Evolutionary conservation across 768 basidiomycete species (phyloP), one percentile per base, ranked within the genome.

Genomic region (Tylopilus rubrobrunneus): DNA sequence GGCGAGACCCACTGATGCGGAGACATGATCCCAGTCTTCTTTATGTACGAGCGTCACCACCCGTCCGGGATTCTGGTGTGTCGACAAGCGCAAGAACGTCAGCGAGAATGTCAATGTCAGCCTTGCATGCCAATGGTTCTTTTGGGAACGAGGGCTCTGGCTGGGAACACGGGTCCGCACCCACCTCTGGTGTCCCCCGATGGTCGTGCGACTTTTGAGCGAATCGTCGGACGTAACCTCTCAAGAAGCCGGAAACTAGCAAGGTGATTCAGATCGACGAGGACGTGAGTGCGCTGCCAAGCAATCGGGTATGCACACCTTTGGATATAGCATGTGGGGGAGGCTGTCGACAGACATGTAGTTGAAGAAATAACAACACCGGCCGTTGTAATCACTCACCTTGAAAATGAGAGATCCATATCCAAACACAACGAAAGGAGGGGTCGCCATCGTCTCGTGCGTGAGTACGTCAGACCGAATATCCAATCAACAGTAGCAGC

Each of bases 401-500:
- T 92, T 95, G 80, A 89, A 96, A 53, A 96, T 94, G 39, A 97
- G 78, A 7, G 91, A 93, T 11, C 93, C 93, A 61, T 97, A 97
- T 29, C 92, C 92, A 61, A 96, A 97, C 12, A 96, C 88, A 49
- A 89, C 76, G 66, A 86, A 93, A 21, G 73, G 70, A 56, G 56
- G 40, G 34, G 34, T 15, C 0, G n/a, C 12, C 65, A 65, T 66
- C n/a, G 15, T 21, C 29, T 10, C 25, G 23, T 7, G 5, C 21
- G 28, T 7, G 7, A 19, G 37, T 19, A 5, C 3, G 36, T 37
- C 7, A 19, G 17, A 39, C 17, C 1, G 2, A 2, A 39, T 41
- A 11, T 41, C 40, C 40, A 10, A 41, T 41, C 19, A 10, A 23
- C 7, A 7, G 36, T 37, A 17, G 4, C 36, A 17, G 36, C 36